Conservation (phyloP, 345 rosid genomes). For the Anacardium occidentale region DNA sequence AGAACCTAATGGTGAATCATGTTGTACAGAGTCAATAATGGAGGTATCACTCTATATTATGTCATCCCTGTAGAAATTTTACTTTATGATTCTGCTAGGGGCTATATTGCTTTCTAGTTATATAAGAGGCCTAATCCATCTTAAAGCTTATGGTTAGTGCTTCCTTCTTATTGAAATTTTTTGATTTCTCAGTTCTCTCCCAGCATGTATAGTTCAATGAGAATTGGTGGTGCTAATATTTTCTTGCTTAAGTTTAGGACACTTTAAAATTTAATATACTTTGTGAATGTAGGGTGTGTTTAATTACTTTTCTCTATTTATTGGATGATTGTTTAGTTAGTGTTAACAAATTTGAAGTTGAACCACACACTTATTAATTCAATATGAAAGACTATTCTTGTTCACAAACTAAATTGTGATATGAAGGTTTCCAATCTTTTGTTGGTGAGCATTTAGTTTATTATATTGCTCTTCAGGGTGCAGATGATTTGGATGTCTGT, state of each 20-base stretch:
- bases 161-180: not conserved
- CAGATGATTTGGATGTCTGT: slow-evolving; percentile 28
- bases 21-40: slow-evolving; percentile 32
- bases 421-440: not conserved
- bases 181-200: not conserved
- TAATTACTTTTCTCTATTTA: not conserved
- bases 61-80: not conserved
- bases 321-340: not conserved
- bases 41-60: slow-evolving; percentile 43
- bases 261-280: not conserved
- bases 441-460: slow-evolving; percentile 10
- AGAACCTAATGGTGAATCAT: slow-evolving; percentile 45
- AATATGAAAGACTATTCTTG: not conserved
- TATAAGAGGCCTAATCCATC: not conserved
- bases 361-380: not conserved
- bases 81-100: not conserved
- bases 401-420: slow-evolving; percentile 2
- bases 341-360: not conserved
- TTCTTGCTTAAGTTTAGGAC: not conserved
- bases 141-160: not conserved
- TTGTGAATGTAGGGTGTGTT: not conserved
- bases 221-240: not conserved
- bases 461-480: slow-evolving; percentile 39
- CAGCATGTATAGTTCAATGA: not conserved
- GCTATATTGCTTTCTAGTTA: not conserved